Evolutionary conservation across 331 rosid species (phyloP).

Genomic region (Arachis monticola): DNA sequence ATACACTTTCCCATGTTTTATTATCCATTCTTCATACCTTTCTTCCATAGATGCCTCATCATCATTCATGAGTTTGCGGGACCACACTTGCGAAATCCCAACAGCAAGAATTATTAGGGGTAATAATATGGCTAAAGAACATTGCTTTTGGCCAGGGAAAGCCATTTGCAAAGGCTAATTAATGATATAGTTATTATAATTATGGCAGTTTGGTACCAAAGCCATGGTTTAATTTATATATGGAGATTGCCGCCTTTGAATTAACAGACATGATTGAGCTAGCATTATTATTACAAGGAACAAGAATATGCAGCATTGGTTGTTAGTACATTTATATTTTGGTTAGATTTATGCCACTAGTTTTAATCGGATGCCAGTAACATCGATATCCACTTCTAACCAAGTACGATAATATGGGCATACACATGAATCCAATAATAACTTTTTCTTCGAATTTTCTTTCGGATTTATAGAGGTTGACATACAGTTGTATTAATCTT

Average conservation of each 20-base stretch:
- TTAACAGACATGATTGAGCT: background rate
- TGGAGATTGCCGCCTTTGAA: background rate
- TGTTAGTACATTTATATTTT: background rate
- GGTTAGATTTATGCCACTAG: background rate
- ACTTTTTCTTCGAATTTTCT: background rate
- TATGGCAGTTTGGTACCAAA: background rate
- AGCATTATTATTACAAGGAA: too few species aligned
- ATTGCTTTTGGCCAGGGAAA: background rate
- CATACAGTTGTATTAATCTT: background rate
- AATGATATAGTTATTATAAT: too few species aligned
- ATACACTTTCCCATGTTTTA: background rate
- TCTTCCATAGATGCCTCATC: background rate
- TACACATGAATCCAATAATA: too few species aligned
- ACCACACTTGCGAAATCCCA: background rate
- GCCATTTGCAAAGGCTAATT: background rate
- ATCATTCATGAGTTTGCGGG: background rate
- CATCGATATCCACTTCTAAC: background rate
- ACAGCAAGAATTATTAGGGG: background rate
- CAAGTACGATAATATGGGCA: background rate
- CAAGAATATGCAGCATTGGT: background rate
- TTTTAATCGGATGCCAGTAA: background rate
- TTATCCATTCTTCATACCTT: background rate
- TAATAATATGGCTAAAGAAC: background rate
- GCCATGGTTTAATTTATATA: background rate
- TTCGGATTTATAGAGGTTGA: background rate